Conservation (phyloP, 2,329 filamentous ascomycete genomes). For the Phaeosphaeria sp. region DNA sequence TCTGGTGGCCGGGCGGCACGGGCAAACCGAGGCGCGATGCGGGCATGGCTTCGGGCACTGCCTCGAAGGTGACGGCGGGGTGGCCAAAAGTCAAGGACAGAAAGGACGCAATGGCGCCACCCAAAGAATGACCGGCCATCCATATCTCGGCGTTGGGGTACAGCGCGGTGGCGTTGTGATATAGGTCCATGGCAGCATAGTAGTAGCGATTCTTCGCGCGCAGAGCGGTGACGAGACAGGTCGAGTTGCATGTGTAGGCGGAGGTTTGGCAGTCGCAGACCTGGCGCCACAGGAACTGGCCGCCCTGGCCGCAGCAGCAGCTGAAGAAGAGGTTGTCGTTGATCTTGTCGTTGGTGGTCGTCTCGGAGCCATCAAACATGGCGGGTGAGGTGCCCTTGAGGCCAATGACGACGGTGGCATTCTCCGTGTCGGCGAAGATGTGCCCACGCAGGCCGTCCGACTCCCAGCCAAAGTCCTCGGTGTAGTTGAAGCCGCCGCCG, state of each 20-base stretch:
- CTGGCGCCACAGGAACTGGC: slow-evolving; percentile 86
- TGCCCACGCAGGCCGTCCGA: slow-evolving; percentile 88
- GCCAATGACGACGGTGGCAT: slow-evolving; percentile 87
- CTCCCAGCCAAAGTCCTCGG: slow-evolving; percentile 91
- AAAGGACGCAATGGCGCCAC: slow-evolving; percentile 86
- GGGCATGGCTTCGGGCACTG: slow-evolving; percentile 87
- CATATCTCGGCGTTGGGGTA: slow-evolving; percentile 87
- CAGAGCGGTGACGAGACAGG: slow-evolving; percentile 79
- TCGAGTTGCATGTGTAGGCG: slow-evolving; percentile 90
- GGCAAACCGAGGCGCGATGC: slow-evolving; percentile 85
- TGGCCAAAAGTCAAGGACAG: slow-evolving; percentile 89
- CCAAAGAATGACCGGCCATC: slow-evolving; percentile 91
- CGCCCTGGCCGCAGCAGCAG: slow-evolving; percentile 95
- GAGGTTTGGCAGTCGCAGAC: slow-evolving; percentile 91
- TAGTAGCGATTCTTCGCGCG: slow-evolving; percentile 90
- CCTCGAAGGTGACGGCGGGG: slow-evolving; percentile 91
- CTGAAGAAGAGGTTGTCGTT: slow-evolving; percentile 99
- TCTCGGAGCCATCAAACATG: slow-evolving; percentile 95
- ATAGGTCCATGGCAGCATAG: slow-evolving; percentile 84
- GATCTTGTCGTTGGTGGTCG: slow-evolving; percentile 94
- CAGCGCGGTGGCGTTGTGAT: slow-evolving; percentile 86
- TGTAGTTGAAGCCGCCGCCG: slow-evolving; percentile 80
- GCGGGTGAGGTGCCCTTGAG: slow-evolving; percentile 89
- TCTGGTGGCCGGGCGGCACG: slow-evolving; percentile 77
- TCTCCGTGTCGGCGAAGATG: slow-evolving; percentile 85